Base-by-base conservation (phyloP, 163 green algal genomes). In the Scenedesmus sp. region DNA sequence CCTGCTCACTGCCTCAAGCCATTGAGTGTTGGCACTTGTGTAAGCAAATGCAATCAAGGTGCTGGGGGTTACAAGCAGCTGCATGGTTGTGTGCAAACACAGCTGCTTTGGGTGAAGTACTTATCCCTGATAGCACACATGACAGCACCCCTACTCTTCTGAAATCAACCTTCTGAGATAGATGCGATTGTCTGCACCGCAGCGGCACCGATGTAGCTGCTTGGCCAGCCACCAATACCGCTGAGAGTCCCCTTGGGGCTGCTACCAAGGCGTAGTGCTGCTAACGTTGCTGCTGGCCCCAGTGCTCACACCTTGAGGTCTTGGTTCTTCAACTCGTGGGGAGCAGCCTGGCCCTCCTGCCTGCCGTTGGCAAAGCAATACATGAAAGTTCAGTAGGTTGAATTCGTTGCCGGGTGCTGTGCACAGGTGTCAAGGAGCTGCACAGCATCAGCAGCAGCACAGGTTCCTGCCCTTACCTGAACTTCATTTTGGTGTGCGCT, bases 401-500 rank as follows among this genome's bases (percentile, higher is more conserved):
- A 15, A 33, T 43, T 2, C 3, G 9, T 81, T 44, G 72, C 20
- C 12, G 13, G n/a, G 16, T 49, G 35, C 35, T 81, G 15, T 81
- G 72, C 35, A 81, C 35, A 51, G 22, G 20, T 22, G 24, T 7
- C 56, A 70, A 16, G 9, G 4, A 37, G 76, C 76, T 83, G 76
- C 35, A 85, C 24, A 68, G n/a, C n/a, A n/a, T n/a, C n/a, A n/a
- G 35, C 35, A 33, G 61, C 53, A 78, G 53, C 51, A 78, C 35
- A 87, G 7, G 37, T 22, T 22, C 24, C 76, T 35, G 1, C 18
- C 22, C 82, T 1, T 59, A 96, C 95, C 97, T 95, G 89, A 98
- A 97, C 93, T 99, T 98, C 9, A 99, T 91, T 90, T 96, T 97
- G 0, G 94, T 97, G 26, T 98, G 96, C 0, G 85, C 90, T 24